Conservation (phyloP, 768 basidiomycete genomes). For the Gloeophyllum trabeum region DNA sequence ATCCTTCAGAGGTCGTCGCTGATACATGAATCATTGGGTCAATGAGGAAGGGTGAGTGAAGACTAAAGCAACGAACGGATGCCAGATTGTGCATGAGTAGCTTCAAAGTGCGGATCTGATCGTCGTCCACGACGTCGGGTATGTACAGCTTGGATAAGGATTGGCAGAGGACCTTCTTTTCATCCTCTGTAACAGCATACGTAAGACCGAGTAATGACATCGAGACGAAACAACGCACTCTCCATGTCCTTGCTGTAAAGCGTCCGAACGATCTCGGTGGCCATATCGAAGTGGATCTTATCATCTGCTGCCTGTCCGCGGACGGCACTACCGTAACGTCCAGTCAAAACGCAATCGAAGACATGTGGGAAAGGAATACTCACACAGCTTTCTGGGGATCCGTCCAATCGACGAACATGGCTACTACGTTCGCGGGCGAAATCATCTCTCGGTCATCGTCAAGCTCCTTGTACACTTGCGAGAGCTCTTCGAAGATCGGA, state of each 20-base stretch:
- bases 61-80: conserved; percentile 27
- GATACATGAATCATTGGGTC: conserved; percentile 1
- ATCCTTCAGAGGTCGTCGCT: conserved; percentile 55
- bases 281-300: conserved; percentile 43
- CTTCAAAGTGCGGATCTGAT: conserved; percentile 52
- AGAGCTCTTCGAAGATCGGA: conserved; percentile 50
- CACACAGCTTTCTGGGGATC: conserved; percentile 64
- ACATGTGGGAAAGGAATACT: conserved; percentile 16
- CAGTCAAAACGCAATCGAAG: conserved; percentile 1
- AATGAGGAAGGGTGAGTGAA: background rate
- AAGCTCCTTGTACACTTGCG: conserved; percentile 44
- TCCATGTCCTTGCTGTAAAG: conserved; percentile 36
- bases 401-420: conserved; percentile 84
- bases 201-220: no score
- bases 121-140: conserved; percentile 60
- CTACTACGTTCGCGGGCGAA: conserved; percentile 55
- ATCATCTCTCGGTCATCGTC: conserved; percentile 73
- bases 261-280: conserved; percentile 35
- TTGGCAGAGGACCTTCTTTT: conserved; percentile 36
- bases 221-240: conserved; percentile 31
- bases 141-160: conserved; percentile 43
- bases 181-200: conserved; percentile 23
- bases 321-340: conserved; percentile 22
- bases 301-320: conserved; percentile 27
- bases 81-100: conserved; percentile 49